Base-by-base conservation (phyloP, 345 rosid genomes). In the Luvunga scandens region DNA sequence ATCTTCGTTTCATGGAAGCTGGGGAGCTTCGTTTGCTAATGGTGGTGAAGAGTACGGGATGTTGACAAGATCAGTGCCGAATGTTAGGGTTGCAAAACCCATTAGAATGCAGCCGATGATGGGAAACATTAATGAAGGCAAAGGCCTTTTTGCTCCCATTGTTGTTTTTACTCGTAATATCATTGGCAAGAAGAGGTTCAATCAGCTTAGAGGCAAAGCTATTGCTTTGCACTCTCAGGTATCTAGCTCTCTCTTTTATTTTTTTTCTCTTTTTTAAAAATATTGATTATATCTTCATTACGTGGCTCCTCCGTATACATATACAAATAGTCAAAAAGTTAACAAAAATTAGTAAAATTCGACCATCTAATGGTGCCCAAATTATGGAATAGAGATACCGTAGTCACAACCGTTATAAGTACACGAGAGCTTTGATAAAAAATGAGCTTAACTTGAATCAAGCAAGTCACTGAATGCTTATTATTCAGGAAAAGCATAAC, bases 201-300 rank as follows among this genome's bases (percentile, higher is more conserved):
- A 93, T 81, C 99, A 96, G 90, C 79, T 93, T 31, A 79, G 99
- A 76, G 99, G 99, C 77, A 96, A 96, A 88, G 99, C 98, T 24
- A 93, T 96, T 81, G 97, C 99, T 38, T 85, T 93, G 59, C 99
- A 96, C 85, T 96, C 99, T 9, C 99, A 96, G 97, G 99, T 92
- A 79, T 18, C 68, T 38, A 3, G 36, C 42, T 4, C 22, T 53
- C 50, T 42, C 36, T 22, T 16, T 19, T 4, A n/a, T 6, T 4
- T 5, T 5, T 25, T 42, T 10, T 56, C 25, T 9, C 16, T 62
- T 6, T 28, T 27, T 30, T 8, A 0, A 2, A 42, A 42, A 42
- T 42, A 42, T 50, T 50, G 56, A 50, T 18, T 4, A 50, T 50
- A 16, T 50, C 56, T 50, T 50, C 21, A 50, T 50, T 18, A 4